Percentiles rank a stretch among this genome's conserved stretches.
These are phyloP conservation scores for Phytophthora citrophthora DNA, from an alignment of 352 stramenopile genomes.

Conservation along the genomic window DNA sequence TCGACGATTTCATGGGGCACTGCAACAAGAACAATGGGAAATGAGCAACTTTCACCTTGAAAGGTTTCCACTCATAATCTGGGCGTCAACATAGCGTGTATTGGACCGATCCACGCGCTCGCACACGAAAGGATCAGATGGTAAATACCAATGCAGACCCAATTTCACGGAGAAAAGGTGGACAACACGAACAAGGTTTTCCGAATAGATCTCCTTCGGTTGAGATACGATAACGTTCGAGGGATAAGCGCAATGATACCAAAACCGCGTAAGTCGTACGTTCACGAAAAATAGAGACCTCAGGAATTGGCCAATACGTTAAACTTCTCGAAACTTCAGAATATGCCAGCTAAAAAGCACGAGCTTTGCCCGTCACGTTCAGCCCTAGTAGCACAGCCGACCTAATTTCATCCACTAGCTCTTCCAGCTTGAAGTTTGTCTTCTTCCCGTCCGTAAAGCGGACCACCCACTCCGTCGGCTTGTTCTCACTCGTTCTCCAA, in stretches of 20 bases:
- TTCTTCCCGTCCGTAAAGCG: constrained; percentile 29
- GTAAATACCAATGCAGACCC: constrained; percentile 9
- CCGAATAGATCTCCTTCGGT: no score
- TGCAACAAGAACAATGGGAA: constrained; percentile 1
- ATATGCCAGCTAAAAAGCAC: constrained; percentile 1
- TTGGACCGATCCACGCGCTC: constrained; percentile 20
- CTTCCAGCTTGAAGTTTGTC: constrained; percentile 16
- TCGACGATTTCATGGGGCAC: constrained; percentile 7
- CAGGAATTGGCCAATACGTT: neutral
- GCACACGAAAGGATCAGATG: neutral
- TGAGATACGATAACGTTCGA: no score
- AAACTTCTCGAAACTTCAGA: neutral
- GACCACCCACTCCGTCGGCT: constrained; percentile 28
- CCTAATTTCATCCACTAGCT: constrained; percentile 33
- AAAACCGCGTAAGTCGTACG: no score
- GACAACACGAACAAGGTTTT: no score
- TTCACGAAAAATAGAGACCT: neutral
- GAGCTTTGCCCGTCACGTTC: constrained; percentile 17
- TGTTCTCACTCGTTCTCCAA: constrained; percentile 20
- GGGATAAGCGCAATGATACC: no score
- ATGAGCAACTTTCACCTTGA: neutral
- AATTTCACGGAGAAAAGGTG: neutral
- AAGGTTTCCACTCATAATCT: constrained; percentile 10
- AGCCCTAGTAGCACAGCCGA: constrained; percentile 16
- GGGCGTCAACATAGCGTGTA: constrained; percentile 15